These are phyloP conservation scores for Ceratonia siliqua DNA, from an alignment of 306 rosid species.

Conservation along the genomic window DNA sequence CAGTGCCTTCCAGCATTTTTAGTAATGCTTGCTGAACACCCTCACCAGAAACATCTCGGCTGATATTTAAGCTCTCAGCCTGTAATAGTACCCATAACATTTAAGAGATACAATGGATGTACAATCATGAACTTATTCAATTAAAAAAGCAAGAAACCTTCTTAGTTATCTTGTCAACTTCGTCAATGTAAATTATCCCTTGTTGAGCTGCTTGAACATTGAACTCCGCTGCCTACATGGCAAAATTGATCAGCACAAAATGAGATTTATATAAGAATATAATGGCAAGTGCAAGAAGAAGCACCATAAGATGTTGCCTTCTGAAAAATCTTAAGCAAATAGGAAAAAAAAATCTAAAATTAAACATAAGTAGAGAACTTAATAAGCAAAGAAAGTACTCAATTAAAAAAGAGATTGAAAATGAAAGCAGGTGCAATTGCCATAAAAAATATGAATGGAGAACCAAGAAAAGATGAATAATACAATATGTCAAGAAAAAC, in stretches of 20 bases:
- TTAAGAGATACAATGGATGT: not conserved
- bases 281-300: conserved; percentile 27
- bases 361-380: not conserved
- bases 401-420: not conserved
- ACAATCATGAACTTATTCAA: conserved; percentile 7
- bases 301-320: not conserved
- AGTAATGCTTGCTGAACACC: conserved; percentile 91
- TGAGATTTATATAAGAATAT: conserved; percentile 20
- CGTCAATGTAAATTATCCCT: conserved; percentile 89
- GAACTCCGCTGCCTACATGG: conserved; percentile 76
- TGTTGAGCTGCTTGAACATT: conserved; percentile 95
- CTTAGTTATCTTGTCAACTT: conserved; percentile 95
- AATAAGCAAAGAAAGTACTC: not conserved
- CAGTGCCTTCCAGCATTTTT: conserved; percentile 95
- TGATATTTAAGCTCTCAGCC: conserved; percentile 89
- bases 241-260: conserved; percentile 27
- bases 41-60: conserved; percentile 95
- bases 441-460: not conserved
- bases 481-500: not conserved
- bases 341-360: not conserved
- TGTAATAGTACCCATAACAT: conserved; percentile 38
- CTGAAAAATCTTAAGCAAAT: not conserved
- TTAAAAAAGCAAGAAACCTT: conserved; percentile 53
- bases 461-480: not conserved
- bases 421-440: not conserved